Base-by-base conservation (phyloP, 495 filamentous ascomycete genomes). In the Penicillium coprophilum region DNA sequence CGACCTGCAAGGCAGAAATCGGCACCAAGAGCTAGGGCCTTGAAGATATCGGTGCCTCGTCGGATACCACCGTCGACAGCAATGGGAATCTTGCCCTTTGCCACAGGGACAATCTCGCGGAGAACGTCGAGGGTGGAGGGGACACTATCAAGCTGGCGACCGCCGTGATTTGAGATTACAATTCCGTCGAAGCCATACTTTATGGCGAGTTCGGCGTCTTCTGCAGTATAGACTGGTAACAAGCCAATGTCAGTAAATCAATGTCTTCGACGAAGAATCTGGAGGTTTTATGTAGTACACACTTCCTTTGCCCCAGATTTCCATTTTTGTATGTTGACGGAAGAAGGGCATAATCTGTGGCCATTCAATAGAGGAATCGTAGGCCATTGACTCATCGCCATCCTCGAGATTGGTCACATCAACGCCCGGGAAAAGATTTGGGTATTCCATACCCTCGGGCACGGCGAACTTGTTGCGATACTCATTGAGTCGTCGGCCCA, bases 281-380 rank as follows among this genome's bases (percentile, higher is more conserved):
- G n/a, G n/a, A n/a, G n/a, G n/a, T n/a, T n/a, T n/a, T n/a, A n/a
- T n/a, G n/a, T n/a, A n/a, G 24, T 31, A 46, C 55, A 56, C 38
- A 59, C 64, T 88, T 53, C 92, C 92, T 75, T 96, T 96, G 59
- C 95, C 84, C 44, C 94, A 78, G 59, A 96, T 92, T 41, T 92
- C 88, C 88, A 96, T 91, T 60, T 85, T 87, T 30, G 92, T 96
- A 64, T 94, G 87, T 53, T 76, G 80, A 50, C 80, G 73, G 72
- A 96, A 92, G 88, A 89, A 96, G n/a, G 89, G 86, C 36, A 59
- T 53, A 41, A 53, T 53, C 49, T 50, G 47, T 20, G 27, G 23
- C 43, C 43, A 45, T 11, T 51, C 48, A 27, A 38, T 20, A 38
- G 32, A 17, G 32, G 20, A 15, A 3, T 40, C 45, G 27, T 55